A percentile compares a stretch with the other conserved stretches of the same genome.
Evolutionary conservation across 2,329 filamentous ascomycete genomes (phyloP).

Genomic region (Trichoderma afroharzianum): DNA sequence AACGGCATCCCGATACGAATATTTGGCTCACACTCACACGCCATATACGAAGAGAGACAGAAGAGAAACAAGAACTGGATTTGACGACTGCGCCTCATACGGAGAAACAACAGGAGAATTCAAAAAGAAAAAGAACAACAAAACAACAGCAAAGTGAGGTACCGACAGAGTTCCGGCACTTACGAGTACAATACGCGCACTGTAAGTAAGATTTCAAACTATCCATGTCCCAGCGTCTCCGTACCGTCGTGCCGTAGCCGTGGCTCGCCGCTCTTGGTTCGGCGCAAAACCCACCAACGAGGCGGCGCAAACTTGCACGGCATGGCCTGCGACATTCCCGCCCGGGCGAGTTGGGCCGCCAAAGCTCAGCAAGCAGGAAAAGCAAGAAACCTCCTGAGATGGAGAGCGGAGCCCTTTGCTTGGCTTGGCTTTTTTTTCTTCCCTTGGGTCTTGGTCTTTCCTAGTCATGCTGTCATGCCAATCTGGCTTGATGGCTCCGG

Average conservation of each 20-base stretch:
- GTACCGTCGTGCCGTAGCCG: constrained; percentile 6
- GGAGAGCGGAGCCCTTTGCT: constrained; percentile 5
- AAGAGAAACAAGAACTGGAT: background rate
- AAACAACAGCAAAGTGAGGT: background rate
- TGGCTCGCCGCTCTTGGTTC: constrained; percentile 4
- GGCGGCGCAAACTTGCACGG: constrained; percentile 1
- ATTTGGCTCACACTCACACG: background rate
- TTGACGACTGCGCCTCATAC: background rate
- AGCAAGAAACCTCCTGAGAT: background rate
- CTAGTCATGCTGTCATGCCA: constrained; percentile 19
- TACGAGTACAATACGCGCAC: background rate
- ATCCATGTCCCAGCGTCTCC: background rate
- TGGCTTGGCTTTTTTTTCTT: constrained; percentile 13
- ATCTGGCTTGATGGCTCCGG: constrained; percentile 14
- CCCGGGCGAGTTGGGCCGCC: constrained; percentile 7
- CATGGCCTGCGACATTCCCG: constrained; percentile 9
- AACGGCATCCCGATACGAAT: background rate
- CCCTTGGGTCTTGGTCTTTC: background rate
- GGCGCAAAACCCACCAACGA: constrained; percentile 2
- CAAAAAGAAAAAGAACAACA: background rate
- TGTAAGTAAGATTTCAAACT: constrained; percentile 6
- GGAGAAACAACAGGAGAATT: background rate
- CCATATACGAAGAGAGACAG: background rate
- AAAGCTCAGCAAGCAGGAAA: background rate
- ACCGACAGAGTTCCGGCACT: background rate